Conservation (phyloP, 805 yeast species). For the Candida michaelii region DNA sequence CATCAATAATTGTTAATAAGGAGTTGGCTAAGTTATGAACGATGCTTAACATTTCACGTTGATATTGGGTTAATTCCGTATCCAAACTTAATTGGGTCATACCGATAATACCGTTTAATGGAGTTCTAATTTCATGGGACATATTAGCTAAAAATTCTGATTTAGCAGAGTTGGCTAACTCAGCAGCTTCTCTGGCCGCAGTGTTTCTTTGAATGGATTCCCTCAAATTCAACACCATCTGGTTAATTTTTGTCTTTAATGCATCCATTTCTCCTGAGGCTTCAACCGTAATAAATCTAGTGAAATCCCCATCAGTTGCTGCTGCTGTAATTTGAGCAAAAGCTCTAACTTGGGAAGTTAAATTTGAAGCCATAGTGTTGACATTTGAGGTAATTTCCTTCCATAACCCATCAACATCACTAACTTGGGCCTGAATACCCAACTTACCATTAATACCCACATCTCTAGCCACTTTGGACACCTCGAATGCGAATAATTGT, state of each 20-base stretch:
- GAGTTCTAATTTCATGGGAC: constrained; percentile 76
- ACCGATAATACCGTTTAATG: constrained; percentile 90
- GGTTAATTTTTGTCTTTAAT: constrained; percentile 62
- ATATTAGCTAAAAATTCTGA: constrained; percentile 86
- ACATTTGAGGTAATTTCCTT: constrained; percentile 89
- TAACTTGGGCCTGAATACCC: constrained; percentile 89
- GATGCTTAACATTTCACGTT: constrained; percentile 86
- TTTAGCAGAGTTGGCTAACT: constrained; percentile 82
- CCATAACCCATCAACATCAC: constrained; percentile 91
- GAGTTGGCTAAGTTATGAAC: constrained; percentile 88
- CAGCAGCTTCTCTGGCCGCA: constrained; percentile 94
- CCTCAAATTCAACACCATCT: constrained; percentile 82
- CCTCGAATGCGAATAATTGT: constrained; percentile 85
- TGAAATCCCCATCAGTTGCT: constrained; percentile 91
- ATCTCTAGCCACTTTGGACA: constrained; percentile 85
- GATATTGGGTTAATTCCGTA: constrained; percentile 86
- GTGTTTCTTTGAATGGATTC: constrained; percentile 90
- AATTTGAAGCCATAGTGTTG: constrained; percentile 90
- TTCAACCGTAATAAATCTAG: constrained; percentile 86
- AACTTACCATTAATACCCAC: constrained; percentile 92
- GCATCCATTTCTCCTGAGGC: constrained; percentile 90
- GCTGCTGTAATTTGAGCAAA: constrained; percentile 93
- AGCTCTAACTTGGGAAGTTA: constrained; percentile 89
- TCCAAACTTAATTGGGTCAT: constrained; percentile 89
- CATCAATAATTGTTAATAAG: constrained; percentile 82